These are phyloP conservation scores for Corchorus capsularis DNA, from an alignment of 345 rosid species.

Conservation along the genomic window DNA sequence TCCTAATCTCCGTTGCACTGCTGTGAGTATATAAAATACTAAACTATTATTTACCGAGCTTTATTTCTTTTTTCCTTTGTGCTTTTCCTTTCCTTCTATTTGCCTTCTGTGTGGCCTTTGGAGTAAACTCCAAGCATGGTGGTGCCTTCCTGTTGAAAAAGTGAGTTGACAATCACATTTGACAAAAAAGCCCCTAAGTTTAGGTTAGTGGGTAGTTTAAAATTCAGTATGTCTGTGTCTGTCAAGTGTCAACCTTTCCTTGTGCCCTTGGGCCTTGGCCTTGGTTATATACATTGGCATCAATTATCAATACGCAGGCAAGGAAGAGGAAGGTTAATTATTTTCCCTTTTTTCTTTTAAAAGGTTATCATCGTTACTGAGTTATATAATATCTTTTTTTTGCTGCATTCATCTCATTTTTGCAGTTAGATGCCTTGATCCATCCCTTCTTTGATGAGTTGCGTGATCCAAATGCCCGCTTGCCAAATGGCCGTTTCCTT, in stretches of 20 bases:
- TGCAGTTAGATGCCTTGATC: conserved; percentile 80
- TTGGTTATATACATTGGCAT: background rate
- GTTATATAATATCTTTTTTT: background rate
- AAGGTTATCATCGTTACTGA: background rate
- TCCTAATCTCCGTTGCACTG: conserved; percentile 81
- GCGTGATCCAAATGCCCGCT: conserved; percentile 69
- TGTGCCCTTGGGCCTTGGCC: background rate
- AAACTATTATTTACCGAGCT: background rate
- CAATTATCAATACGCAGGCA: background rate
- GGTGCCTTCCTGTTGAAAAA: background rate
- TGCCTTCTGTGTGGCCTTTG: background rate
- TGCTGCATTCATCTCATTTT: background rate
- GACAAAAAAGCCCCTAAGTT: background rate
- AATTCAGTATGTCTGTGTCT: background rate
- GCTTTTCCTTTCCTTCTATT: conserved; percentile 7
- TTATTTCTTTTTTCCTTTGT: background rate
- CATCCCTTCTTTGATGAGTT: conserved; percentile 98
- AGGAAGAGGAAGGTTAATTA: background rate
- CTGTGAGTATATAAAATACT: conserved; percentile 58
- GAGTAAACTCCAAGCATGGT: conserved; percentile 7
- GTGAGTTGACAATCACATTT: background rate
- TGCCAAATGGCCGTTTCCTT: conserved; percentile 89
- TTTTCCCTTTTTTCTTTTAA: background rate
- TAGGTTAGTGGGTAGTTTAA: background rate
- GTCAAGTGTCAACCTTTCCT: background rate